Evolutionary conservation across 805 yeast species (phyloP), one percentile per base, ranked within the genome.

Genomic region (Saccharomyces paradoxus): DNA sequence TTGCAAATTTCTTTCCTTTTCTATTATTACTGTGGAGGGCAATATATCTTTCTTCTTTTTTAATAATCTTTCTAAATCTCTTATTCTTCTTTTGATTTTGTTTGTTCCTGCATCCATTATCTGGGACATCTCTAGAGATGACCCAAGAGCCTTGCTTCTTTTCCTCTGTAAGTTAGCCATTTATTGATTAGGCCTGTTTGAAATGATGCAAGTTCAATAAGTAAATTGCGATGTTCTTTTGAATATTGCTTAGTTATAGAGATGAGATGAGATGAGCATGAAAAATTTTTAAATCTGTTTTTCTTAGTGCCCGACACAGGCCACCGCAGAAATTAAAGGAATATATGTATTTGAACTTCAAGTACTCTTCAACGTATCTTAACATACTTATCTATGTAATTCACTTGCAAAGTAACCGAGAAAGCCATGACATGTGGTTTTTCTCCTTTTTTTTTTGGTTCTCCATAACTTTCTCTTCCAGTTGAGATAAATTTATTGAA

Each of bases 41-140:
- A 86, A 69, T 22, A 72, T 77, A 47, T 81, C 84, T 61, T 77
- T 80, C 61, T 75, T 75, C 54, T 75, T 76, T 21, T 62, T 64
- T 56, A 92, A 73, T 21, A 87, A 73, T 61, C 97, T 78, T 63
- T 86, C 85, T 41, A 89, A 76, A 68, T 92, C 96, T 73, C 98
- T 82, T 58, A 92, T 87, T 71, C 86, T 87, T 75, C 86, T 89
- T 70, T 83, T 88, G 58, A 89, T 78, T 62, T 84, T 86, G 46
- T 87, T 66, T 3, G 73, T 61, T 17, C 76, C 75, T 1, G 74
- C 70, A 46, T 72, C 73, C 8, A 72, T 50, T 13, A 69, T 69
- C 30, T 66, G 66, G 6, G 73, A 69, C 58, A 71, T 63, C 75
- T 71, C 66, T 56, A 78, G 49, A 14, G 70, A 62, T 26, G 64